Base-by-base conservation (phyloP, 2,329 filamentous ascomycete genomes). In the Colletotrichum sp. region DNA sequence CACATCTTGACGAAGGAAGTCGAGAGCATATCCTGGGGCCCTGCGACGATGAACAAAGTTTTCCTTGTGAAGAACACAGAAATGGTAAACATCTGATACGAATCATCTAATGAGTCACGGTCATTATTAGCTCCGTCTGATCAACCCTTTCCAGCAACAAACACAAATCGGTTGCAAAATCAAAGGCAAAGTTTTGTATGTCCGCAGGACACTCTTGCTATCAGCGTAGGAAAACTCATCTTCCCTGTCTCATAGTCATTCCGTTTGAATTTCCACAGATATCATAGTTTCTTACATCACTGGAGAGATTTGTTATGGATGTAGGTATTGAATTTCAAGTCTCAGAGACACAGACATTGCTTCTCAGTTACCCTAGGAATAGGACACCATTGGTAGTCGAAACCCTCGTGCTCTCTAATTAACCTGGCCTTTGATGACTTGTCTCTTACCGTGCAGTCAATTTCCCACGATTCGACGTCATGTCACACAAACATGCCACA, bases 111-210 rank as follows among this genome's bases (percentile, higher is more conserved):
- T 21, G 44, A 49, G 44, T 21, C n/a, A 13, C 10, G n/a, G n/a
- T 1, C 6, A 6, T 8, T 21, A 0, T 13, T 0, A 49, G 10
- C 2, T 4, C 18, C 9, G 9, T 44, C 5, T 44, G 1, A 0
- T 44, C 2, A 4, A 44, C 18, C 18, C 18, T n/a, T 44, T 2
- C 18, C 18, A 44, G 39, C 5, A 12, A 44, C 39, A n/a, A 18
- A 3, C 3, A 44, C 39, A 12, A 4, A 2, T 44, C 5, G 1
- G 9, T 44, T 44, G 3, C 1, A n/a, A n/a, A n/a, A 12, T 12
- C 8, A 18, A 39, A 39, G 2, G 16, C 36, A 5, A 9, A 18
- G 16, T 18, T 8, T 39, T 3, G 8, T 44, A 2, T 44, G 3
- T 44, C 36, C 2, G 36, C 36, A 10, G 36, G 18, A 44, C 0